Evolutionary conservation across 192 early-diverging fungal genomes (phyloP).

Genomic region (Hyaloraphidium curvatum): DNA sequence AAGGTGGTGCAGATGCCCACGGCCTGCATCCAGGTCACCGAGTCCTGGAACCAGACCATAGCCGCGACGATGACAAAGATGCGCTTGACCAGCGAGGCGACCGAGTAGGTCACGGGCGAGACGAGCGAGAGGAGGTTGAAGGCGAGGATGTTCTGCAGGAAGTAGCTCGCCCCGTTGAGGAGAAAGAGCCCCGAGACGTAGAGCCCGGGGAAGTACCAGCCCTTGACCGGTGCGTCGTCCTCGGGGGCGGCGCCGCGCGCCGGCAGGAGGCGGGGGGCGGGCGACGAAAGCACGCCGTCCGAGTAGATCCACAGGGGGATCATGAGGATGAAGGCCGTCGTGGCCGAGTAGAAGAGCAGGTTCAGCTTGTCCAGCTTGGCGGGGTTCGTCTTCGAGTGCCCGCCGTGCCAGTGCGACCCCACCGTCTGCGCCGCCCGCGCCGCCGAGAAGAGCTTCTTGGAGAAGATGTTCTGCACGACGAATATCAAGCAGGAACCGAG

Average conservation of each 20-base stretch:
- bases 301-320: constrained; percentile 59
- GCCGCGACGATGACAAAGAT: constrained; percentile 71
- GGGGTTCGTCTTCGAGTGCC: no score
- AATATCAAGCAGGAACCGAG: constrained; percentile 58
- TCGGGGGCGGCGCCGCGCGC: constrained; percentile 3
- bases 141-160: constrained; percentile 60
- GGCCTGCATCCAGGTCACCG: constrained; percentile 40
- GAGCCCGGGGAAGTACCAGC: constrained; percentile 4
- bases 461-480: constrained; percentile 73
- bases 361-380: constrained; percentile 73
- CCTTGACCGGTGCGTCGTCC: constrained; percentile 7
- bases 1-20: constrained; percentile 64
- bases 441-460: constrained; percentile 51
- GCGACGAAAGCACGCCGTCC: constrained; percentile 27
- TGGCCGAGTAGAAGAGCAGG: constrained; percentile 63
- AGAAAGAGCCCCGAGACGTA: constrained; percentile 32
- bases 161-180: constrained; percentile 62
- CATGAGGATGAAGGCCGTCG: constrained; percentile 54
- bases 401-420: constrained; percentile 12
- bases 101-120: constrained; percentile 70
- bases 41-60: constrained; percentile 67
- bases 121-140: constrained; percentile 57
- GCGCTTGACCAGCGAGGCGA: constrained; percentile 70
- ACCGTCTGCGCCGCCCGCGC: constrained; percentile 8
- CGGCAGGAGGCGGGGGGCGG: constrained; percentile 1